Evolutionary conservation across 2,329 filamentous ascomycete species (phyloP), one percentile per base, ranked within the genome.

Genomic region (Cercospora citrullina): DNA sequence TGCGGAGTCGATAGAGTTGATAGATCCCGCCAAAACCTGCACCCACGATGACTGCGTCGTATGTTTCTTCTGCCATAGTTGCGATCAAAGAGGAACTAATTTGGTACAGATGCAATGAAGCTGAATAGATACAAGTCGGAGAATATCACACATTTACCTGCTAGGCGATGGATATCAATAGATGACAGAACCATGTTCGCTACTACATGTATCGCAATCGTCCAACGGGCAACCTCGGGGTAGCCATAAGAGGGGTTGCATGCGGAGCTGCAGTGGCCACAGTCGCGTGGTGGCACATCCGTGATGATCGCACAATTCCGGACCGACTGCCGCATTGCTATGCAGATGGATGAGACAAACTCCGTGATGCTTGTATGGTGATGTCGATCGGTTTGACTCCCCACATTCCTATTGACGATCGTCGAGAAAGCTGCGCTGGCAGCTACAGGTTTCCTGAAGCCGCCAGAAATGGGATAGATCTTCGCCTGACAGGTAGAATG

Each of bases 21-120:
- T 73, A 77, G 5, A 75, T 71, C 10, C 74, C 75, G 30, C 73
- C 74, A 31, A 77, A 76, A 3, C 74, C 75, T 33, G 74, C 74
- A 5, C 75, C 75, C 10, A 77, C 72, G 18, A 77, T 72, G 21
- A 76, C 64, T 5, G 73, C 73, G 45, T 75, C 73, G 60, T 58
- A 72, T 4, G 57, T 31, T 30, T 63, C 60, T 16, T 63, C 36
- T 39, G 59, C 31, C 45, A 60, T 60, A 14, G 33, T 59, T 21
- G n/a, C 18, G 26, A 23, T 12, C 53, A 5, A 61, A 26, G 53
- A 31, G 28, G n/a, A 28, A 4, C 16, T 18, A 31, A 31, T 58
- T 5, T 3, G 7, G n/a, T n/a, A 6, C 9, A 57, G 30, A 26
- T 21, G 45, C 45, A 51, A 51, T 3, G 21, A 51, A 5, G 5